Conservation (phyloP, 2,329 filamentous ascomycete species). For the Penicillium sp. region DNA sequence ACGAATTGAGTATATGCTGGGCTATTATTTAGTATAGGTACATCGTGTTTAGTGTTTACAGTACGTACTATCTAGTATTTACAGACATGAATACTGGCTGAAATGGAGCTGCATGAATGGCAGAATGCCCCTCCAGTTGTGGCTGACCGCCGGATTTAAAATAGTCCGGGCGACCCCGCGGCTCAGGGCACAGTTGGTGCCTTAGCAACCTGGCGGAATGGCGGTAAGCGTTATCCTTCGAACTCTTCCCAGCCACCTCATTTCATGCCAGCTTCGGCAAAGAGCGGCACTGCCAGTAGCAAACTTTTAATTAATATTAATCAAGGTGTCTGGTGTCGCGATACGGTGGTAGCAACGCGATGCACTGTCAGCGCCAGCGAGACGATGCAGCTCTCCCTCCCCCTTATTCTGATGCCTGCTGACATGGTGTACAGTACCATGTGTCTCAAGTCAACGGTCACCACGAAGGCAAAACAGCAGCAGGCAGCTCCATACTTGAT, state of each 20-base stretch:
- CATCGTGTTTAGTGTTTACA: no score
- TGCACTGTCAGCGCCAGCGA: not conserved
- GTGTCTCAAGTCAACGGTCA: no score
- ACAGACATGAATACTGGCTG: no score
- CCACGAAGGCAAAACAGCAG: not conserved
- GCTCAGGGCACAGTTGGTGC: constrained; percentile 10
- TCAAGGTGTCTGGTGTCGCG: not conserved
- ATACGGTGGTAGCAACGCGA: no score
- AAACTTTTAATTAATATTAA: not conserved
- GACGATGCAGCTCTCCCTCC: not conserved
- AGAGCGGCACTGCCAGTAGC: no score
- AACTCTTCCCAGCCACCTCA: not conserved
- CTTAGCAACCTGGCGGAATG: constrained; percentile 17
- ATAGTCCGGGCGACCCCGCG: constrained; percentile 14
- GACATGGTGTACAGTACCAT: not conserved
- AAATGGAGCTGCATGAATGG: no score
- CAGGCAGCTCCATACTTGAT: not conserved
- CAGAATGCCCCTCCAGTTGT: constrained; percentile 8
- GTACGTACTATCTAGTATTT: no score
- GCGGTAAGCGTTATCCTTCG: constrained; percentile 5
- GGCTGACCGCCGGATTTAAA: constrained; percentile 7
- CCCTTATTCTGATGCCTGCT: not conserved
- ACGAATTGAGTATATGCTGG: no score
- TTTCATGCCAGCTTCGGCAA: not conserved
- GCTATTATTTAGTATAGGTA: no score